phyloP scores from a whole-genome alignment of 1,284 basidiomycete genomes.

The Xerocomus nothofagi region DNA sequence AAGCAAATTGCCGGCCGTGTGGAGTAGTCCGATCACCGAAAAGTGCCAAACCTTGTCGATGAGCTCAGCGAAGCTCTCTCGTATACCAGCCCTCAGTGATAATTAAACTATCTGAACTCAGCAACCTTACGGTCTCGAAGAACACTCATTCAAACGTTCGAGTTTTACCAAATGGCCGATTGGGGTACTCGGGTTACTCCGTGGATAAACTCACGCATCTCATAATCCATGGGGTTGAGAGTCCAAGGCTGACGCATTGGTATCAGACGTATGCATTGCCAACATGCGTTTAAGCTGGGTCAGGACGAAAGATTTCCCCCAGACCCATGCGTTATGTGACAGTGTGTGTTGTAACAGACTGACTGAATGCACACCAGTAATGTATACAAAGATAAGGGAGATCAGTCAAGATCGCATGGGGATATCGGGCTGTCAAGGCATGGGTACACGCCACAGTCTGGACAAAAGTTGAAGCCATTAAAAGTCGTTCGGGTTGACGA shows the following conservation, averaged over 20 bases:
- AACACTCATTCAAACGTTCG: constrained; percentile 10
- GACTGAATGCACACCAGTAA: constrained; percentile 6
- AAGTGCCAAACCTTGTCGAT: constrained; percentile 27
- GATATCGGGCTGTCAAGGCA: constrained; percentile 21
- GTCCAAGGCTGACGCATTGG: no score
- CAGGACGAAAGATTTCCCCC: no score
- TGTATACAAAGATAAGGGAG: constrained; percentile 6
- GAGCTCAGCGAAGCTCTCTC: constrained; percentile 34
- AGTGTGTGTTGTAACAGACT: no score
- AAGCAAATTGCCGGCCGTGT: constrained; percentile 29
- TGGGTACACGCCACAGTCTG: constrained; percentile 17
- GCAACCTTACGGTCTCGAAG: constrained; percentile 11
- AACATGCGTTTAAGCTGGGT: no score
- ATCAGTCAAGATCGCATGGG: constrained; percentile 12
- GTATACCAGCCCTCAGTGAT: not conserved
- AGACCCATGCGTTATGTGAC: no score
- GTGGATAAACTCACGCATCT: no score
- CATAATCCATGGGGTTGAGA: no score
- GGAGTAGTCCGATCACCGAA: constrained; percentile 30
- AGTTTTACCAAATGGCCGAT: constrained; percentile 10
- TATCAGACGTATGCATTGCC: no score
- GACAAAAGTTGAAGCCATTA: constrained; percentile 5
- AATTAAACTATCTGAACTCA: constrained; percentile 29
- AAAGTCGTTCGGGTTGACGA: constrained; percentile 14
- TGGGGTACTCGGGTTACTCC: constrained; percentile 10